Base-by-base conservation (phyloP, 2,329 filamentous ascomycete species). In the Colletotrichum zoysiae region DNA sequence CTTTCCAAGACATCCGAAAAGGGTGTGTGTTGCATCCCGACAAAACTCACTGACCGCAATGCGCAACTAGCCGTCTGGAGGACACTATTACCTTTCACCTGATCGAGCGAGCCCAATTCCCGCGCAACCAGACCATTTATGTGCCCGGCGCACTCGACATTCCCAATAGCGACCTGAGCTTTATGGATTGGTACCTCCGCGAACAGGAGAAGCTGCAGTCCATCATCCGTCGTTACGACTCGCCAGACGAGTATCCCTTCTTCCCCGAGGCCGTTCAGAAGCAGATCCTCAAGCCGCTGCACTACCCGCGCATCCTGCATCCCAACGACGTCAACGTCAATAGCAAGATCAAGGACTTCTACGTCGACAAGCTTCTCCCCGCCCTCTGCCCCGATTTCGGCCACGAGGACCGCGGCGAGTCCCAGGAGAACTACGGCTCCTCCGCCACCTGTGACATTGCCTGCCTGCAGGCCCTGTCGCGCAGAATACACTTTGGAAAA, bases 41-140 rank as follows among this genome's bases (percentile, higher is more conserved):
- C 12, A 63, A 63, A 35, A 35, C 12, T 23, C 5, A 14, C 60
- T 63, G 48, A 63, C 16, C 12, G 8, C 35, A 63, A 53, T 16
- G n/a, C 35, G 2, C 14, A 55, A 23, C 61, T 78, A 99, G 96
- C 79, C 96, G 96, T 26, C 88, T 98, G 23, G 96, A 99, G 85
- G 96, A 99, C 80, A 98, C 95, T 73, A 98, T 99, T 79, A 97
- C 94, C 76, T 98, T 97, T 83, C 93, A 97, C 83, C 87, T 99
- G 50, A 98, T 98, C 79, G 96, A 99, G 84, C 92, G 96, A 51
- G 95, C 95, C n/a, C 96, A 99, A 82, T 99, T 98, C 82, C 94
- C 95, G 5, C 88, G 97, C 75, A 98, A 98, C 84, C 86, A 89
- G 79, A 94, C 91, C 78, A 95, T 98, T 82, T 99, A 99, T 84